Evolutionary conservation across 2,329 filamentous ascomycete species (phyloP).

Genomic region (Sordariomycetes sp.): DNA sequence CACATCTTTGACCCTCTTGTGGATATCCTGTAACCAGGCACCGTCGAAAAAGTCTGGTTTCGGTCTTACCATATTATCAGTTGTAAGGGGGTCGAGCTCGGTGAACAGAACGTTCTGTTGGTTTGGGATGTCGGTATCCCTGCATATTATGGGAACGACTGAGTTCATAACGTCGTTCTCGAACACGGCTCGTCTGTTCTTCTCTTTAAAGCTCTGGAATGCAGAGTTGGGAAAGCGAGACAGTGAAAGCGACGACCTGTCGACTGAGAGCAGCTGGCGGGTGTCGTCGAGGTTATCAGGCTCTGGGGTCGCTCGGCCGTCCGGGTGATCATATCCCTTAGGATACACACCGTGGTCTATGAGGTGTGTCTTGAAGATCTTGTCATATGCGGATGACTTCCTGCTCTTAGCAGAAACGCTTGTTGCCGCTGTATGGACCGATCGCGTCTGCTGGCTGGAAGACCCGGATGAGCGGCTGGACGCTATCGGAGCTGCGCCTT

Average conservation of each 20-base stretch:
- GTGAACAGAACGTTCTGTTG: constrained; percentile 16
- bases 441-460: background rate
- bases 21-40: constrained; percentile 14
- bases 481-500: background rate
- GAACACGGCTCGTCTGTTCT: constrained; percentile 14
- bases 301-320: background rate
- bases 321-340: background rate
- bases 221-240: background rate
- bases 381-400: background rate
- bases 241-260: background rate
- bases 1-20: constrained; percentile 11
- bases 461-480: background rate
- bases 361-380: background rate
- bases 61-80: constrained; percentile 15
- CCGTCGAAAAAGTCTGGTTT: constrained; percentile 22
- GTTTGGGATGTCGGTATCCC: background rate
- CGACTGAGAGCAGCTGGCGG: background rate
- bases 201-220: constrained; percentile 1
- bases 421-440: background rate
- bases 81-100: constrained; percentile 23
- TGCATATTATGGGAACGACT: background rate
- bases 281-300: constrained; percentile 9
- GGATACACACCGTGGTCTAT: background rate
- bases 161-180: background rate
- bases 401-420: background rate